Evolutionary conservation across 257 asterid genomes (phyloP), one percentile per base, ranked within the genome.

Genomic region (Solanum stenotomum): DNA sequence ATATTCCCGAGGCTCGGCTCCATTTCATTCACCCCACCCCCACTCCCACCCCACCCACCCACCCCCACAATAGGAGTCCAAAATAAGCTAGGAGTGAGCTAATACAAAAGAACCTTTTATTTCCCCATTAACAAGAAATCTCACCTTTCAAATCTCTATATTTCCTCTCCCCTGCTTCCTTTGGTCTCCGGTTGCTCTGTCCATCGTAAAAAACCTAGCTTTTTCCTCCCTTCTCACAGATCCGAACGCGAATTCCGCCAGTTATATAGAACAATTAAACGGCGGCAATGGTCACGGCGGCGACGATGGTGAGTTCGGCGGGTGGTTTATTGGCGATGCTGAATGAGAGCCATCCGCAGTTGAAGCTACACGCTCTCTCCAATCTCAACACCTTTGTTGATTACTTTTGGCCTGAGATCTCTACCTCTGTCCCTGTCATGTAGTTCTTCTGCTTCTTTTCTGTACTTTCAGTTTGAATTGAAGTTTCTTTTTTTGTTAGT

Each of bases 241-340:
- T 79, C 85, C 85, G 52, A 79, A 79, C 61, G 9, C 63, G 18
- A 78, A 72, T 18, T 33, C 44, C 37, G n/a, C 40, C 13, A 33
- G 4, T 25, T 8, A 68, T 5, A 68, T 8, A 6, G 29, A 18
- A 77, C 7, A n/a, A 4, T 13, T 78, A 40, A 78, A 40, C 85
- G 65, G 3, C 38, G 85, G 68, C 70, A 82, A 90, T 87, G 95
- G 93, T 94, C 77, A 89, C 94, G 87, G 94, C 94, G 78, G 94
- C 95, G 90, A 94, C 96, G 82, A 95, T 90, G 96, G 98, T 96
- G 89, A 94, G 96, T 86, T 96, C 98, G 59, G 98, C 98, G 22
- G 99, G 98, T 6, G 97, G 95, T 85, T 92, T 95, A 56, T 88
- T 96, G 91, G 99, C 99, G 91, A 96, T 96, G 99, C 91, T 96